phyloP scores from a whole-genome alignment of 345 rosid genomes.

The Sisymbrium irio region DNA sequence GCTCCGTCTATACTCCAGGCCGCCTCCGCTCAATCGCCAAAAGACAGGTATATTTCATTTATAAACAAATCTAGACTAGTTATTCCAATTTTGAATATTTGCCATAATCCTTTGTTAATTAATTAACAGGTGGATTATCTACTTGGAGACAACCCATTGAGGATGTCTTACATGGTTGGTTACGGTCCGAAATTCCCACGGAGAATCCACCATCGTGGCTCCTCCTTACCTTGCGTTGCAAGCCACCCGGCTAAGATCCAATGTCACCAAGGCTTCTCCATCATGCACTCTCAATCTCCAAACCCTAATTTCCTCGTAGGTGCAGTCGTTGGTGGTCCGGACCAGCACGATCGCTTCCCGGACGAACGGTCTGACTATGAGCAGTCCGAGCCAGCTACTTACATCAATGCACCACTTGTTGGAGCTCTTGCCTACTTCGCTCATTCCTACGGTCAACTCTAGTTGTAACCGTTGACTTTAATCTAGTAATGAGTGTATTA shows the following conservation, averaged over 20 bases:
- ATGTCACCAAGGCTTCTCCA: conserved; percentile 66
- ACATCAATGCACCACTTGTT: conserved; percentile 89
- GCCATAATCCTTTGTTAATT: not conserved
- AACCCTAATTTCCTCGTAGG: conserved; percentile 88
- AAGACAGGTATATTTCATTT: conserved; percentile 36
- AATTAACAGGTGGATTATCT: conserved; percentile 71
- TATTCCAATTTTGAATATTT: not conserved
- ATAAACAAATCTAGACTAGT: too few relatives aligned
- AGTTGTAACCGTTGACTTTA: conserved; percentile 6
- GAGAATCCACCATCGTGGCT: conserved; percentile 93
- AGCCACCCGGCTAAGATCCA: conserved; percentile 67
- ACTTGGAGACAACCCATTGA: conserved; percentile 82
- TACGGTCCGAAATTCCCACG: conserved; percentile 77
- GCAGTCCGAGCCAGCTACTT: conserved; percentile 95
- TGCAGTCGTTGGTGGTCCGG: conserved; percentile 92
- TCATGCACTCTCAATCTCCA: conserved; percentile 63
- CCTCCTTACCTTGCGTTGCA: conserved; percentile 73
- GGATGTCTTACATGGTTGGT: conserved; percentile 96
- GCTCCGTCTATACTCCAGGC: conserved; percentile 42
- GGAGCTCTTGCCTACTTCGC: conserved; percentile 88
- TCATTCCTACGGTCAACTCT: conserved; percentile 83
- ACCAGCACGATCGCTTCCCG: conserved; percentile 62
- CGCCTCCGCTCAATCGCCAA: conserved; percentile 50
- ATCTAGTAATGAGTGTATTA: conserved; percentile 2
- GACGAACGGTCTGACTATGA: conserved; percentile 74